These are phyloP conservation scores for Curvularia spicifera DNA, from an alignment of 2,329 filamentous ascomycete species.

Conservation along the genomic window DNA sequence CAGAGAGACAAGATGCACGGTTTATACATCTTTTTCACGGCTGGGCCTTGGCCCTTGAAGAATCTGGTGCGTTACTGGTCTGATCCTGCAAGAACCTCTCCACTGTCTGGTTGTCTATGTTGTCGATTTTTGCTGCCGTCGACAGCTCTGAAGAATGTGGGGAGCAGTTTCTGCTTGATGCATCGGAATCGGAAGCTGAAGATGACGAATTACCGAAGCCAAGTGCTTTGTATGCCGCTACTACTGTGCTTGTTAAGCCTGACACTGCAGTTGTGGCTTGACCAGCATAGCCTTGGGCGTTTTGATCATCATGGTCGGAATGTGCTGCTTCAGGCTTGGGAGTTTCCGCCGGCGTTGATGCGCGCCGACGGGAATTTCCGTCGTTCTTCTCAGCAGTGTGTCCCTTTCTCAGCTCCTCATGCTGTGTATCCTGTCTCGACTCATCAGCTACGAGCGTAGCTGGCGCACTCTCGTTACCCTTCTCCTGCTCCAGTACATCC, in stretches of 20 bases:
- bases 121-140: conserved; percentile 32
- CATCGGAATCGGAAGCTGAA: conserved; percentile 16
- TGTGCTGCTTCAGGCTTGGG: neutral
- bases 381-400: conserved; percentile 8
- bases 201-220: conserved; percentile 45
- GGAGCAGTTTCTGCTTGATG: conserved; percentile 8
- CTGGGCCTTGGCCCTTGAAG: neutral
- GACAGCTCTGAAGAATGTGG: conserved; percentile 7
- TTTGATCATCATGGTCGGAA: conserved; percentile 11
- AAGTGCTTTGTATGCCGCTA: conserved; percentile 36
- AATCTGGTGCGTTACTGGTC: conserved; percentile 21
- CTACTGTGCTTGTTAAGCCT: conserved; percentile 36
- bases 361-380: neutral
- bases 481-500: conserved; percentile 36
- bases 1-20: neutral
- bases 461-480: conserved; percentile 2
- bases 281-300: conserved; percentile 17
- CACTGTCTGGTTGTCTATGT: conserved; percentile 32
- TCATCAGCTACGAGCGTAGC: neutral
- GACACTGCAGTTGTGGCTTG: conserved; percentile 20
- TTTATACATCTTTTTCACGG: neutral
- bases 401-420: conserved; percentile 7
- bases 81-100: conserved; percentile 31
- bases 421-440: neutral
- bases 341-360: neutral